Percentiles rank a stretch among this genome's conserved stretches.
Conservation (phyloP, 805 yeast genomes). For the Yamadazyma endophytica region DNA sequence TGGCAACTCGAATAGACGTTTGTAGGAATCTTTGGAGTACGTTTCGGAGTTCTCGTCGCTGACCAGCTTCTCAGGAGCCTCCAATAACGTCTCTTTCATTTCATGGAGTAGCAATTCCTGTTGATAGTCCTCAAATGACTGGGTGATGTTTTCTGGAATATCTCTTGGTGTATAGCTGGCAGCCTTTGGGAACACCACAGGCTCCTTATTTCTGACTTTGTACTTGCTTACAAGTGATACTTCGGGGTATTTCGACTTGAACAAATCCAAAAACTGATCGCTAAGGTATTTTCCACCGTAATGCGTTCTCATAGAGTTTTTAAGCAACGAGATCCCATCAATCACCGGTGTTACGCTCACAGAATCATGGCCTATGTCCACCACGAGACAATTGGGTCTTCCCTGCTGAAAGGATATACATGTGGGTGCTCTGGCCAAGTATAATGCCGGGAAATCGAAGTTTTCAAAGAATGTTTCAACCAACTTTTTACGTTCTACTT, state of each 20-base stretch:
- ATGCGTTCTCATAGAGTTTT: constrained; percentile 65
- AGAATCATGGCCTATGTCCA: constrained; percentile 79
- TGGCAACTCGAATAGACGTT: constrained; percentile 67
- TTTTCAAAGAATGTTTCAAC: constrained; percentile 70
- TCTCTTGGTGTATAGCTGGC: constrained; percentile 17
- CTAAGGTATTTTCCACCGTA: constrained; percentile 69
- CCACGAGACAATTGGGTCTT: constrained; percentile 79
- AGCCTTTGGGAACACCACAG: constrained; percentile 28
- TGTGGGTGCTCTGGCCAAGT: constrained; percentile 77
- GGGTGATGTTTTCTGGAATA: constrained; percentile 33
- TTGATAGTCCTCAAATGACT: constrained; percentile 55
- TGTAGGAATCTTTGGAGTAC: constrained; percentile 13
- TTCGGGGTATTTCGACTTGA: constrained; percentile 24
- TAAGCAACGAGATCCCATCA: constrained; percentile 74
- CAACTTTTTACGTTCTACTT: constrained; percentile 60
- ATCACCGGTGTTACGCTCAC: constrained; percentile 76
- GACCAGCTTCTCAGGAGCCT: constrained; percentile 43
- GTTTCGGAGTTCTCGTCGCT: constrained; percentile 15
- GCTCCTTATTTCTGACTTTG: constrained; percentile 44
- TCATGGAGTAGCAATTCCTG: constrained; percentile 57
- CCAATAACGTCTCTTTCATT: constrained; percentile 68
- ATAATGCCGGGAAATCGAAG: constrained; percentile 74
- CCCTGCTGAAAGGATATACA: constrained; percentile 88
- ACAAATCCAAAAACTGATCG: constrained; percentile 44
- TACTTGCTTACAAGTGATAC: constrained; percentile 27